A percentile compares a stretch with the other conserved stretches of the same genome.
phyloP scores from a whole-genome alignment of 2,329 filamentous ascomycete genomes.

The Diaporthe batatas region DNA sequence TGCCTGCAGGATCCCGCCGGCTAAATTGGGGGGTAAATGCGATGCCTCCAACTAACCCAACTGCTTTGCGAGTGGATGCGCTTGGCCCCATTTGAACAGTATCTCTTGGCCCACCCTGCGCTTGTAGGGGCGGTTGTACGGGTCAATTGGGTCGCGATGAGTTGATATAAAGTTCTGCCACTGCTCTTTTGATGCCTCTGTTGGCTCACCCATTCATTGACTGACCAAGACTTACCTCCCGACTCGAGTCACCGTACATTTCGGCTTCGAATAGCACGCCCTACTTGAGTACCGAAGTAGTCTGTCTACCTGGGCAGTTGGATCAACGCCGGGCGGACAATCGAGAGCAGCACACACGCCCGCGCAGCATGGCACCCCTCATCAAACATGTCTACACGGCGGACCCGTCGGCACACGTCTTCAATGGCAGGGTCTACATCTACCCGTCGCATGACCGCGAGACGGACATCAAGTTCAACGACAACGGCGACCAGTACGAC shows the following conservation, averaged over 20 bases:
- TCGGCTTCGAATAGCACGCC: background rate
- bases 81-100: slow-evolving; percentile 31
- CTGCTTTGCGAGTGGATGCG: background rate
- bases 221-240: background rate
- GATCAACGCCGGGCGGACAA: background rate
- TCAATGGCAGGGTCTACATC: slow-evolving; percentile 80
- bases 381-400: slow-evolving; percentile 84
- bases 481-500: slow-evolving; percentile 88
- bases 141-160: slow-evolving; percentile 22
- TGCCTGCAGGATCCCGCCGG: slow-evolving; percentile 25
- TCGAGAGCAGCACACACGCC: slow-evolving; percentile 23
- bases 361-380: slow-evolving; percentile 66
- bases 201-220: background rate
- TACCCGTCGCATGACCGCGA: slow-evolving; percentile 86
- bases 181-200: background rate
- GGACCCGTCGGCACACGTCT: slow-evolving; percentile 85
- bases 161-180: slow-evolving; percentile 19
- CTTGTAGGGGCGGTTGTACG: slow-evolving; percentile 23
- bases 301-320: too few relatives aligned
- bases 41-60: background rate
- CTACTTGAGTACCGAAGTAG: too few relatives aligned
- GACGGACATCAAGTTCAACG: slow-evolving; percentile 80
- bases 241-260: background rate
- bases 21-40: slow-evolving; percentile 32
- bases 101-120: slow-evolving; percentile 36